Evolutionary conservation across 2,329 filamentous ascomycete genomes (phyloP), one percentile per base, ranked within the genome.

Genomic region (Pseudogymnoascus sp.): DNA sequence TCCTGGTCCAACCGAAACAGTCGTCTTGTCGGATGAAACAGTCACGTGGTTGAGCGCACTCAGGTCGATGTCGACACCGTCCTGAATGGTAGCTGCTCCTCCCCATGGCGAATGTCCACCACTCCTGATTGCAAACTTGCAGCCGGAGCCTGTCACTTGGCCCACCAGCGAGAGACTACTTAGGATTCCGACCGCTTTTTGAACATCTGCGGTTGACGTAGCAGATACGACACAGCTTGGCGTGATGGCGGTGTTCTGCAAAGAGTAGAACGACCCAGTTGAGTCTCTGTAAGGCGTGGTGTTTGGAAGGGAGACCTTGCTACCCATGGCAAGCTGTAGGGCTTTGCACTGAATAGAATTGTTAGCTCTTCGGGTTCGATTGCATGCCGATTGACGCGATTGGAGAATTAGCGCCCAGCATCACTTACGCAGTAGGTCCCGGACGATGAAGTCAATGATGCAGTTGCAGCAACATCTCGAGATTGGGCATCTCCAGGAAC

Each of bases 81-180:
- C 77, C 8, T 76, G 70, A 57, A 79, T 84, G 3, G 63, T 67
- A 12, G 81, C 75, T 32, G 78, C 79, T 63, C 77, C 76, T 14
- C 78, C 75, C 66, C 83, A 82, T 3, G 81, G 78, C 61, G 79
- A 80, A 70, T 85, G 82, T 0, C 82, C 83, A 28, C 82, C 82
- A 6, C 79, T 79, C 65, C 81, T 80, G 65, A 82, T 70, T 6
- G 82, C 81, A 64, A 85, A 85, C 34, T 69, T 66, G 68, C 71
- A 73, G 54, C 71, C 64, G 2, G 2, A 8, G 22, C 43, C 43
- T 12, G 22, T 11, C 8, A 30, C 30, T 30, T 54, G 8, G 1
- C 25, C 43, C 3, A 30, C 43, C 5, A 60, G n/a, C 4, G 47
- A 57, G 30, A 58, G 41, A 14, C 34, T 35, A n/a, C 47, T 60